phyloP scores from a whole-genome alignment of 129 eudicot species.

The Tagetes patula region DNA sequence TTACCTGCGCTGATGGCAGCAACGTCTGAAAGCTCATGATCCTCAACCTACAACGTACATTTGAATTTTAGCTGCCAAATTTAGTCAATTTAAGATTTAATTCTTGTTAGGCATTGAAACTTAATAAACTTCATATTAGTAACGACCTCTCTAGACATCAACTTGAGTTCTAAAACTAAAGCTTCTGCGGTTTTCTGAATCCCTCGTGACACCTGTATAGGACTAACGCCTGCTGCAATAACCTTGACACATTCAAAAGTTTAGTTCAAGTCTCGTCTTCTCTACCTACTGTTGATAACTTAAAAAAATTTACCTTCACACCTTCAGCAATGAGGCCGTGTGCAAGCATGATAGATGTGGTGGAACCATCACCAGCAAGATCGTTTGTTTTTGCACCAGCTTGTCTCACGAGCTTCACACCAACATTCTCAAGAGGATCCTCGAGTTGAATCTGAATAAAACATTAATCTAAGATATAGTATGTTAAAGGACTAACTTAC shows the following conservation, averaged over 20 bases:
- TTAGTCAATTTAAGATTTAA: constrained; percentile 26
- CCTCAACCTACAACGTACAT: constrained; percentile 68
- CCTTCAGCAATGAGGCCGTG: constrained; percentile 93
- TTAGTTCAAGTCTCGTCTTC: constrained; percentile 2
- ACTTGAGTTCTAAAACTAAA: constrained; percentile 67
- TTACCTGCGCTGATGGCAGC: constrained; percentile 93
- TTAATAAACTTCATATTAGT: constrained; percentile 1
- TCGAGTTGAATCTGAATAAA: constrained; percentile 73
- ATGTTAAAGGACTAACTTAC: constrained; percentile 11
- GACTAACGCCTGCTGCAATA: constrained; percentile 78
- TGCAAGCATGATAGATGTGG: constrained; percentile 90
- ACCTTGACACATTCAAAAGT: constrained; percentile 47
- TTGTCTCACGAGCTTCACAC: constrained; percentile 84
- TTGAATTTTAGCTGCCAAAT: constrained; percentile 21
- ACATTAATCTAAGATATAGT: constrained; percentile 5
- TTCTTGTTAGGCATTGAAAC: constrained; percentile 13
- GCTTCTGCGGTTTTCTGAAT: constrained; percentile 79
- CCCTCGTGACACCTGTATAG: constrained; percentile 78
- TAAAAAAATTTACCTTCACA: constrained; percentile 51
- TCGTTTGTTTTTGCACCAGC: constrained; percentile 95
- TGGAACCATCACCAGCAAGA: constrained; percentile 93
- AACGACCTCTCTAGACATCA: constrained; percentile 73
- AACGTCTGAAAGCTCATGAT: constrained; percentile 80
- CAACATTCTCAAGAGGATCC: constrained; percentile 89
- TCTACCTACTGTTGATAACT: background rate